phyloP scores from a whole-genome alignment of 441 rosid species.

The Flueggea neowawraea region DNA sequence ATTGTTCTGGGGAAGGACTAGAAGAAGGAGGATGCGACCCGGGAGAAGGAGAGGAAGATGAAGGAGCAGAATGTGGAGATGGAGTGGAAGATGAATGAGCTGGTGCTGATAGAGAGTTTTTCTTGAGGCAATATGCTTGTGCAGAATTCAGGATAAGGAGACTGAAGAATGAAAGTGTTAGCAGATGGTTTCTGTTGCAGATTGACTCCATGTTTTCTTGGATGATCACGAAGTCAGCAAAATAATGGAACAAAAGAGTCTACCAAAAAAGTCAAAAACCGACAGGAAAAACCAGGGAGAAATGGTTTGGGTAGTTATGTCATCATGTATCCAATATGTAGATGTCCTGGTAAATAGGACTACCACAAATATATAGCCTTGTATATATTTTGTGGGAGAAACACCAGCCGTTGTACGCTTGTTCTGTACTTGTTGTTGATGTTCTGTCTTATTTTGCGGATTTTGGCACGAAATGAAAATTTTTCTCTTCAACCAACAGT shows the following conservation, averaged over 20 bases:
- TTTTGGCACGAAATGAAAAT: not conserved
- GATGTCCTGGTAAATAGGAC: conserved; percentile 12
- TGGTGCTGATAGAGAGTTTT: not conserved
- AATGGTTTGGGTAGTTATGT: not conserved
- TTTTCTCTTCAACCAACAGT: not conserved
- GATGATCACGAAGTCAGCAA: not conserved
- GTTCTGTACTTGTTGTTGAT: not conserved
- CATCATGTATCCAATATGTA: not conserved
- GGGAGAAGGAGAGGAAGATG: not conserved
- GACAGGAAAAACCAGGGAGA: not conserved
- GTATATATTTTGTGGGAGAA: not conserved
- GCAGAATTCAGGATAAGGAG: conserved; percentile 15
- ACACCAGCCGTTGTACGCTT: not conserved
- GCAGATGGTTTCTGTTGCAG: not conserved
- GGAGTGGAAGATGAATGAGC: not conserved
- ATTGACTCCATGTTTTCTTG: conserved; percentile 11
- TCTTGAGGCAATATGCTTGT: conserved; percentile 7
- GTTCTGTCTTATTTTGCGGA: conserved; percentile 12
- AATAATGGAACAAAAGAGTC: not conserved
- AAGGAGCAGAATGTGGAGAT: not conserved
- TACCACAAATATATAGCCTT: not conserved
- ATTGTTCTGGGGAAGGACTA: not conserved
- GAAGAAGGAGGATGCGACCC: not conserved
- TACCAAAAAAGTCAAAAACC: not conserved
- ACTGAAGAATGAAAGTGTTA: conserved; percentile 6